Percentiles rank a stretch among this genome's conserved stretches.
phyloP scores from a whole-genome alignment of 2,329 filamentous ascomycete genomes.

The Ceratocystis harringtonii region DNA sequence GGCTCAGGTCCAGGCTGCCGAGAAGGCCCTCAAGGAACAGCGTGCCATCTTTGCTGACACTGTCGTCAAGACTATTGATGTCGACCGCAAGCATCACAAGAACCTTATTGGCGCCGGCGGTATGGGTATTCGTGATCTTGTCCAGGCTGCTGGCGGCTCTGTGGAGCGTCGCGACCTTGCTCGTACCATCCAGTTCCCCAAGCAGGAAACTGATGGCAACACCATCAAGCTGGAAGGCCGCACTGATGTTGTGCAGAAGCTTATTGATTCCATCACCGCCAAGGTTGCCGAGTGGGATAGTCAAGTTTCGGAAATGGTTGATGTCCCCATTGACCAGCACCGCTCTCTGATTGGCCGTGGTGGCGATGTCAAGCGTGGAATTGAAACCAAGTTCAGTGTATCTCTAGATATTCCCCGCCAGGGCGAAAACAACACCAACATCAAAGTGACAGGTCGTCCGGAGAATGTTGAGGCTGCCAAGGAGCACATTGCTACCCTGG shows the following conservation, averaged over 20 bases:
- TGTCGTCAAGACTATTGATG: slow-evolving; percentile 66
- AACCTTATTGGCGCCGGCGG: slow-evolving; percentile 77
- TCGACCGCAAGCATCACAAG: slow-evolving; percentile 91
- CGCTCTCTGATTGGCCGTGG: slow-evolving; percentile 80
- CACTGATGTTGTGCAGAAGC: slow-evolving; percentile 72
- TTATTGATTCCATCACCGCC: slow-evolving; percentile 63
- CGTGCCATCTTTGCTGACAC: slow-evolving; percentile 79
- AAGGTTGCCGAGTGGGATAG: slow-evolving; percentile 74
- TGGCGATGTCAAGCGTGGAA: slow-evolving; percentile 68
- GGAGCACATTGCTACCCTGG: slow-evolving; percentile 60
- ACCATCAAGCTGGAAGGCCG: slow-evolving; percentile 80
- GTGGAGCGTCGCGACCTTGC: slow-evolving; percentile 71
- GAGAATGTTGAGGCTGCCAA: slow-evolving; percentile 73
- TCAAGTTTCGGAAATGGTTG: slow-evolving; percentile 62
- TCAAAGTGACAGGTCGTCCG: slow-evolving; percentile 72
- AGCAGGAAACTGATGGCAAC: slow-evolving; percentile 67
- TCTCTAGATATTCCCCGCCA: slow-evolving; percentile 84
- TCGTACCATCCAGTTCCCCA: slow-evolving; percentile 87
- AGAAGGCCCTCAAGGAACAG: slow-evolving; percentile 79
- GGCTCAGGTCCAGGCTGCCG: slow-evolving; percentile 76
- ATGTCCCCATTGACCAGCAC: slow-evolving; percentile 82
- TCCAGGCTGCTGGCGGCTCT: slow-evolving; percentile 75
- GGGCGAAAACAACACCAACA: slow-evolving; percentile 64
- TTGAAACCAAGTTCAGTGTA: slow-evolving; percentile 77
- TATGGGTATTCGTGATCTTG: slow-evolving; percentile 72